phyloP scores from a whole-genome alignment of 2,329 filamentous ascomycete species.

The Aspergillus arachidicola region DNA sequence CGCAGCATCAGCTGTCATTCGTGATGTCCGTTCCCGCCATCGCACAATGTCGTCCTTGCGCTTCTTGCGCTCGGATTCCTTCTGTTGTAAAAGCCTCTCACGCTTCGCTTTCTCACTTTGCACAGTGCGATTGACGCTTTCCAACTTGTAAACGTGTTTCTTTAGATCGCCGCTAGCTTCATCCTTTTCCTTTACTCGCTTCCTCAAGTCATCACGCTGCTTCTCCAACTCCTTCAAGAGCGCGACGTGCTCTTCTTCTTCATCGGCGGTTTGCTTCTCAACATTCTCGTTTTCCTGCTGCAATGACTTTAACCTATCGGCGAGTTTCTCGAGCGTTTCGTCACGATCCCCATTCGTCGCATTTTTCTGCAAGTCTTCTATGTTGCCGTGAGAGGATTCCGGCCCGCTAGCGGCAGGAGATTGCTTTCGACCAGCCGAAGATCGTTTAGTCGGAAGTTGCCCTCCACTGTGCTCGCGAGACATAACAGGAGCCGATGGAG shows the following conservation, averaged over 20 bases:
- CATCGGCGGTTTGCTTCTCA: slow-evolving; percentile 65
- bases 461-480: slow-evolving; percentile 66
- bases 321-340: slow-evolving; percentile 74
- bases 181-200: slow-evolving; percentile 83
- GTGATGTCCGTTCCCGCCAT: slow-evolving; percentile 59
- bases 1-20: slow-evolving; percentile 54
- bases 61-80: slow-evolving; percentile 63
- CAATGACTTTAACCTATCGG: slow-evolving; percentile 76
- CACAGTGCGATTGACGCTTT: slow-evolving; percentile 77
- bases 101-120: slow-evolving; percentile 78
- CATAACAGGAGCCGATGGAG: slow-evolving; percentile 64
- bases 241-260: slow-evolving; percentile 71
- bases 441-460: slow-evolving; percentile 59
- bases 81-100: slow-evolving; percentile 65
- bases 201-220: slow-evolving; percentile 77
- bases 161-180: slow-evolving; percentile 83
- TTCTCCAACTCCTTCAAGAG: slow-evolving; percentile 69
- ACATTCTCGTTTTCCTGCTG: slow-evolving; percentile 82
- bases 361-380: slow-evolving; percentile 42
- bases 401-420: slow-evolving; percentile 66
- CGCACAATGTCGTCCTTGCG: slow-evolving; percentile 61
- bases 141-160: slow-evolving; percentile 76
- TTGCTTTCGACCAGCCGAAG: slow-evolving; percentile 71
- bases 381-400: slow-evolving; percentile 42
- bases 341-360: slow-evolving; percentile 57